phyloP scores from a whole-genome alignment of 1,139 yeast species.

The Hansenula anomala region DNA sequence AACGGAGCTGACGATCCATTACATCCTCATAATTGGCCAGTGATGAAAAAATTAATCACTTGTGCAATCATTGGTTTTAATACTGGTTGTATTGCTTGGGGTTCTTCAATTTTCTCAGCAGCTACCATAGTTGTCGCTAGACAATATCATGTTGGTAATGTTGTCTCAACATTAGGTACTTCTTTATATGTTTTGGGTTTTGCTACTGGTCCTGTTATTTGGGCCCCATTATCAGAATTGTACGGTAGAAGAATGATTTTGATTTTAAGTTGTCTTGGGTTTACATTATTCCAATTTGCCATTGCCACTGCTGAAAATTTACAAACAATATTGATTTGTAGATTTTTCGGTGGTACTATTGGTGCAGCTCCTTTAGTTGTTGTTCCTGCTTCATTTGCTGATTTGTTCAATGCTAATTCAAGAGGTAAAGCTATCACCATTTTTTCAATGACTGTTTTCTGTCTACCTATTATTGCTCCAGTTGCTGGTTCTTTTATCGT shows the following conservation, averaged over 20 bases:
- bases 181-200: constrained; percentile 76
- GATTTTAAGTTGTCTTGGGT: constrained; percentile 49
- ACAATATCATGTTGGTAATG: constrained; percentile 45
- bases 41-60: constrained; percentile 33
- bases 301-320: constrained; percentile 69
- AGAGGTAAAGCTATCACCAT: constrained; percentile 71
- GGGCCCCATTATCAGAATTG: constrained; percentile 78
- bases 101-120: constrained; percentile 61
- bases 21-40: constrained; percentile 61
- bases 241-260: constrained; percentile 65
- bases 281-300: constrained; percentile 59
- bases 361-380: constrained; percentile 83
- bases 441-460: constrained; percentile 62
- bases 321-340: constrained; percentile 66
- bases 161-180: constrained; percentile 59
- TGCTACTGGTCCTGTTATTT: constrained; percentile 75
- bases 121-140: constrained; percentile 38
- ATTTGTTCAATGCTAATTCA: constrained; percentile 52
- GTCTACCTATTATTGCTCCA: constrained; percentile 76
- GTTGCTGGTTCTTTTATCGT: constrained; percentile 62
- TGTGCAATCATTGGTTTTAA: constrained; percentile 38
- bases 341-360: constrained; percentile 70
- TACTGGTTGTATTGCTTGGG: constrained; percentile 47
- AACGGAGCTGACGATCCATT: constrained; percentile 59
- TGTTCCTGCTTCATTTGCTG: constrained; percentile 81